A percentile compares a stretch with the other conserved stretches of the same genome.
These are phyloP conservation scores for Daldinia bambusicola DNA, from an alignment of 495 filamentous ascomycete species.

Conservation along the genomic window DNA sequence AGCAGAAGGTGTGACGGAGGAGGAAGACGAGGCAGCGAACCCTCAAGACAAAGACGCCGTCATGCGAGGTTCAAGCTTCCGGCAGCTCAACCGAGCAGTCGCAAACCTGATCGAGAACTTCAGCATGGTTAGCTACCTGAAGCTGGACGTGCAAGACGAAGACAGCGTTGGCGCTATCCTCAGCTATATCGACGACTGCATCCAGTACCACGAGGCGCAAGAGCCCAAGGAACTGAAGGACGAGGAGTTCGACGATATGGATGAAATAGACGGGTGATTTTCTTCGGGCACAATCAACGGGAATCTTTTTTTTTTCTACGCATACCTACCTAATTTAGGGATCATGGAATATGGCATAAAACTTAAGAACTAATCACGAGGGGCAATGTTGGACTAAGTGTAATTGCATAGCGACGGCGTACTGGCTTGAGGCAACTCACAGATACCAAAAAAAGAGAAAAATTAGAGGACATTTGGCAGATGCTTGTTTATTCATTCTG, in stretches of 20 bases:
- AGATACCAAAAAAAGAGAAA: slow-evolving; percentile 30
- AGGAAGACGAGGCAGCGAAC: slow-evolving; percentile 59
- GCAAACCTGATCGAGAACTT: slow-evolving; percentile 93
- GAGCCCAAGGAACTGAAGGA: slow-evolving; percentile 90
- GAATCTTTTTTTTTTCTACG: background rate
- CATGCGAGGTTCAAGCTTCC: slow-evolving; percentile 81
- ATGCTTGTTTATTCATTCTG: slow-evolving; percentile 33
- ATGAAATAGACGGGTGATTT: slow-evolving; percentile 11
- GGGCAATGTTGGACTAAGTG: slow-evolving; percentile 1
- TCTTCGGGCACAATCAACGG: background rate
- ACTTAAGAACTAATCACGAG: slow-evolving; percentile 2
- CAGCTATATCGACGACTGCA: slow-evolving; percentile 96
- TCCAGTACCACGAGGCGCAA: slow-evolving; percentile 96
- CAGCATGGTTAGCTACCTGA: slow-evolving; percentile 95
- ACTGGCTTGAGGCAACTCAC: slow-evolving; percentile 16
- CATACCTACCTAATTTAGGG: too few relatives aligned
- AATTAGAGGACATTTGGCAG: slow-evolving; percentile 15
- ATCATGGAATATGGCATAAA: background rate
- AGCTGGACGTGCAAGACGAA: slow-evolving; percentile 89
- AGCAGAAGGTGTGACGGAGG: slow-evolving; percentile 47
- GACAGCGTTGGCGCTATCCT: slow-evolving; percentile 91
- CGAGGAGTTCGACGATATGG: slow-evolving; percentile 69
- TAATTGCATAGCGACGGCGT: slow-evolving; percentile 50
- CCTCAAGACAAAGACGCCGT: slow-evolving; percentile 70
- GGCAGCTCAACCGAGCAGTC: slow-evolving; percentile 82